Evolutionary conservation across 1,139 yeast species (phyloP), one percentile per base, ranked within the genome.

Genomic region (Kodamaea sp.): DNA sequence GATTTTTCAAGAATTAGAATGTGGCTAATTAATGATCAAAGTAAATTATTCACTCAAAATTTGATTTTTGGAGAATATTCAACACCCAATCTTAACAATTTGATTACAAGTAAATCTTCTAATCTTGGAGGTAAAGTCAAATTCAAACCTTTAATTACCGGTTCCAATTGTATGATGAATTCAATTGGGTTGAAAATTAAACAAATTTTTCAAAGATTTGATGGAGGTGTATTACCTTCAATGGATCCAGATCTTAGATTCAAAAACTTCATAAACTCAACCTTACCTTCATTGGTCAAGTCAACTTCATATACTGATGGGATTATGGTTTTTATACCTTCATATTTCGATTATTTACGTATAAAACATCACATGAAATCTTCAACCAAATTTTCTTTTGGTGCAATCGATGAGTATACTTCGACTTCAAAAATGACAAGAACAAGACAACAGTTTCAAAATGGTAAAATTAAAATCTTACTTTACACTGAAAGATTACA

Each of bases 401-500:
- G 78, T 9, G 77, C 82, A 25, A 72, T 84, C 37, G 94, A 89
- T 55, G 99, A 92, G 62, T 92, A 92, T 61, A 73, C 95, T 3
- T 63, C 79, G 3, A 85, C 79, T 48, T 72, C 85, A 9, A 84
- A 84, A 42, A 60, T 88, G 30, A 78, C 90, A 1, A 73, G 87
- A 39, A 78, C 82, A 11, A 74, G 98, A 51, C 75, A 87, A 6
- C 66, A 73, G 29, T 92, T 92, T 56, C 68, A 68, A 7, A 64
- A 67, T 34, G 89, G 92, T 1, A 75, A 81, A 41, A 72, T 77
- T 31, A 85, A 87, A 52, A 75, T 90, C 27, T 58, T 94, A 63
- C 61, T 92, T 12, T 89, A 89, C 62, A 87, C 97, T 0, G 97
- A 92, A 54, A 84, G 99, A 71, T 69, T 90, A 58, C 98, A 92